These are phyloP conservation scores for Narthecium ossifragum DNA, from an alignment of 106 monocot species.

Conservation along the genomic window DNA sequence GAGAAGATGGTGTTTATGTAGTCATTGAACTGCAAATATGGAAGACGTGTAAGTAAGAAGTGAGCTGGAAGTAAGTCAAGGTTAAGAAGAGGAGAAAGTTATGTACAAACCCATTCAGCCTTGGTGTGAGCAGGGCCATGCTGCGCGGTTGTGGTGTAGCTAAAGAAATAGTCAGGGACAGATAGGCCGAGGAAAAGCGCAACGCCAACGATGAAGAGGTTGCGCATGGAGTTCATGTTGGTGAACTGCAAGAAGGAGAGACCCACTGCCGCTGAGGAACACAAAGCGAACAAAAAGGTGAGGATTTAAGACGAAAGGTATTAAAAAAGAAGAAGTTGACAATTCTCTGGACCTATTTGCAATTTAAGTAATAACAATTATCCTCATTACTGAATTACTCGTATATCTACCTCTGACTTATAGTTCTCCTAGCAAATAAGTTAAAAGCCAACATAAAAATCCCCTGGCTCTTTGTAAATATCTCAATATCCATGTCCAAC, in stretches of 20 bases:
- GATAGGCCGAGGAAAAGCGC: slow-evolving; percentile 89
- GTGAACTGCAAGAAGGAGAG: slow-evolving; percentile 99
- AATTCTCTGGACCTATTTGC: too few species aligned
- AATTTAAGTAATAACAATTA: too few species aligned
- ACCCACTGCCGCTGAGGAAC: slow-evolving; percentile 72
- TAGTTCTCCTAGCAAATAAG: too few species aligned
- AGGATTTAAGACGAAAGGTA: too few species aligned
- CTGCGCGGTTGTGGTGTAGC: slow-evolving; percentile 30
- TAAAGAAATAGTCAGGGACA: slow-evolving; percentile 81
- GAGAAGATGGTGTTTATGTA: slow-evolving; percentile 94
- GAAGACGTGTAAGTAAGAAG: not conserved
- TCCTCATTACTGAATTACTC: too few species aligned
- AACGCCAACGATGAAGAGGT: slow-evolving; percentile 86
- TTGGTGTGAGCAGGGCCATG: slow-evolving; percentile 79
- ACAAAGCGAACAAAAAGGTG: not conserved
- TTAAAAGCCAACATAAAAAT: too few species aligned
- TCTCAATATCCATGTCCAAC: too few species aligned
- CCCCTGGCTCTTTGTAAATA: too few species aligned
- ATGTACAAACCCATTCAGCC: slow-evolving; percentile 78
- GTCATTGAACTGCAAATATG: slow-evolving; percentile 81
- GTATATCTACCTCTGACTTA: too few species aligned
- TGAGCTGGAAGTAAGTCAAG: not conserved
- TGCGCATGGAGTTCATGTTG: slow-evolving; percentile 99
- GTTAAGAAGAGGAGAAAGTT: too few species aligned
- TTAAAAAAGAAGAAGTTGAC: too few species aligned